These are phyloP conservation scores for Penicillium waksmanii DNA, from an alignment of 495 filamentous ascomycete species.

Conservation along the genomic window DNA sequence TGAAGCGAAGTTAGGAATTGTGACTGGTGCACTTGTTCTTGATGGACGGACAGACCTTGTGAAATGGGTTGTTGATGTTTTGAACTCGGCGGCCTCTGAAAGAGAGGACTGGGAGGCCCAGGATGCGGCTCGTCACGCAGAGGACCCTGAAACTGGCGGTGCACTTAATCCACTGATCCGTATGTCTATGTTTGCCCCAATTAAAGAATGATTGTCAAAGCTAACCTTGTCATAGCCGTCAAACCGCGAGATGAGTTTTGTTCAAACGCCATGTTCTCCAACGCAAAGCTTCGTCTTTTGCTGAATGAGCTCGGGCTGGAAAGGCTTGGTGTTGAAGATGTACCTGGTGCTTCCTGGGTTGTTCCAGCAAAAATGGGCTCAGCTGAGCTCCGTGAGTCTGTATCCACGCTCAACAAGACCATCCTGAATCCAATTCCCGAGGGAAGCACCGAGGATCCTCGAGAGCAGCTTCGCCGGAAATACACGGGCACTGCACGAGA, in stretches of 20 bases:
- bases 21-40: slow-evolving; percentile 75
- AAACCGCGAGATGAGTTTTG: slow-evolving; percentile 69
- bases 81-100: slow-evolving; percentile 70
- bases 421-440: slow-evolving; percentile 75
- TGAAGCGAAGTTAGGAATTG: slow-evolving; percentile 75
- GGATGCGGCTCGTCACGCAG: slow-evolving; percentile 58
- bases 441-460: slow-evolving; percentile 67
- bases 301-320: slow-evolving; percentile 77
- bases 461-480: slow-evolving; percentile 76
- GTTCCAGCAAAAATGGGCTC: slow-evolving; percentile 69
- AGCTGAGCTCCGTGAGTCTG: slow-evolving; percentile 61
- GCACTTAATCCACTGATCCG: slow-evolving; percentile 45
- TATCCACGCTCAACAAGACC: slow-evolving; percentile 67
- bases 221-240: slow-evolving; percentile 53
- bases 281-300: slow-evolving; percentile 86
- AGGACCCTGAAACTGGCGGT: slow-evolving; percentile 42
- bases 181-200: slow-evolving; percentile 29
- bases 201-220: background rate
- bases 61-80: slow-evolving; percentile 77
- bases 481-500: slow-evolving; percentile 48
- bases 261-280: slow-evolving; percentile 79
- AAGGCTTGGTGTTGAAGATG: slow-evolving; percentile 67
- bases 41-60: slow-evolving; percentile 73
- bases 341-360: slow-evolving; percentile 77
- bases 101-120: slow-evolving; percentile 78